Evolutionary conservation across 768 basidiomycete genomes (phyloP).

Genomic region (Russula olivacea): DNA sequence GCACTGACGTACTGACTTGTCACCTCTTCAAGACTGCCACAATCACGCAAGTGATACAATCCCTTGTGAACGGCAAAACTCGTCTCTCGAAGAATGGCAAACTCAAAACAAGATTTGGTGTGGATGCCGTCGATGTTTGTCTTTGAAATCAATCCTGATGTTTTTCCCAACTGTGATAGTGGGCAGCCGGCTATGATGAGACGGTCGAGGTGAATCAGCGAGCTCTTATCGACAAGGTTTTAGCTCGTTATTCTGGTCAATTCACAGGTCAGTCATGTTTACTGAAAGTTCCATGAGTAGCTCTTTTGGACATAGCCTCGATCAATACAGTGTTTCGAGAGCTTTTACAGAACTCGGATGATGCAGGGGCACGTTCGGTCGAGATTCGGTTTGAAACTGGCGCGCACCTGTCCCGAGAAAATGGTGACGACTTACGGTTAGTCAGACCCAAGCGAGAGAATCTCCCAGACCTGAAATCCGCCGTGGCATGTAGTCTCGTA

Average conservation of each 20-base stretch:
- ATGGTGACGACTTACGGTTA: slow-evolving; percentile 14
- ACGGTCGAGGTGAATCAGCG: slow-evolving; percentile 91
- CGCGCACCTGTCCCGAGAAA: slow-evolving; percentile 37
- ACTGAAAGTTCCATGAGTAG: not conserved
- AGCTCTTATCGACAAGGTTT: slow-evolving; percentile 94
- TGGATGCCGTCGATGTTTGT: not conserved
- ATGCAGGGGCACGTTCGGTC: slow-evolving; percentile 68
- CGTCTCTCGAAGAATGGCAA: slow-evolving; percentile 2
- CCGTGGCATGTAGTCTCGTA: slow-evolving; percentile 39
- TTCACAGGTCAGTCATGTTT: slow-evolving; percentile 53
- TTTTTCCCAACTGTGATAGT: slow-evolving; percentile 31
- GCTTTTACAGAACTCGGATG: slow-evolving; percentile 93
- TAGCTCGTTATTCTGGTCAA: slow-evolving; percentile 92
- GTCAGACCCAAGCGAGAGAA: slow-evolving; percentile 8
- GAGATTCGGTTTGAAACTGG: slow-evolving; percentile 79
- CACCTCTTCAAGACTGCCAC: not conserved
- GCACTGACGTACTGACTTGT: not conserved
- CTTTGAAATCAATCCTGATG: not conserved
- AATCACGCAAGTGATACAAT: not conserved
- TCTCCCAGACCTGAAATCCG: slow-evolving; percentile 61
- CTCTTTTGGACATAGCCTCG: not conserved
- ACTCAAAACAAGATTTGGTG: slow-evolving; percentile 16
- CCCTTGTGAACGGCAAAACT: not conserved
- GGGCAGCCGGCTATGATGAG: slow-evolving; percentile 62
- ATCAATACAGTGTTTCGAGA: slow-evolving; percentile 57